phyloP scores from a whole-genome alignment of 176 grass and related monocot genomes.

The Thalia dealbata region DNA sequence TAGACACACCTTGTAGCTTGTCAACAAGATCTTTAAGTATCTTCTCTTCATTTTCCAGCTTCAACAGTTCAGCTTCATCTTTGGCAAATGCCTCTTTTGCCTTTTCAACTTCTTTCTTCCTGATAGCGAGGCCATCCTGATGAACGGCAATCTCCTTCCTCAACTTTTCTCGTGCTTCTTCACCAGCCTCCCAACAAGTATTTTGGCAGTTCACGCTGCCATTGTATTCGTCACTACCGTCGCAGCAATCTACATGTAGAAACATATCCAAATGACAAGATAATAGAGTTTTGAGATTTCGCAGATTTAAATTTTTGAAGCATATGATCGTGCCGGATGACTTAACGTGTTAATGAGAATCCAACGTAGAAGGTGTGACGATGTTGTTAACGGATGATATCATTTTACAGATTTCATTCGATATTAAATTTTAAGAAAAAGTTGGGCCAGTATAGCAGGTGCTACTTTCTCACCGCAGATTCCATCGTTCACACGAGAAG shows the following conservation, averaged over 20 bases:
- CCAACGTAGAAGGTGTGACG: background rate
- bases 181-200: constrained; percentile 95
- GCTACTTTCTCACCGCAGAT: constrained; percentile 64
- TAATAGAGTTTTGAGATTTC: background rate
- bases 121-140: constrained; percentile 66
- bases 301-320: background rate
- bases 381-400: background rate
- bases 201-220: constrained; percentile 64
- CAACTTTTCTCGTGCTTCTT: constrained; percentile 70
- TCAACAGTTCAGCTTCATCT: constrained; percentile 64
- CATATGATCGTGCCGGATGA: background rate
- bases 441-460: background rate
- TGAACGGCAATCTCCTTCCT: constrained; percentile 73
- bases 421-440: background rate
- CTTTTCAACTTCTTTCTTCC: constrained; percentile 66
- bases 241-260: constrained; percentile 67
- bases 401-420: too few species aligned
- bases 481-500: constrained; percentile 84
- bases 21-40: constrained; percentile 64
- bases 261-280: background rate
- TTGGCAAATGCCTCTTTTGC: constrained; percentile 71
- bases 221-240: constrained; percentile 94
- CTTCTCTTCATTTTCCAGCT: constrained; percentile 82
- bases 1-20: constrained; percentile 70
- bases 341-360: background rate